Evolutionary conservation across 768 basidiomycete species (phyloP).

Genomic region (Leccinum uliginosum): DNA sequence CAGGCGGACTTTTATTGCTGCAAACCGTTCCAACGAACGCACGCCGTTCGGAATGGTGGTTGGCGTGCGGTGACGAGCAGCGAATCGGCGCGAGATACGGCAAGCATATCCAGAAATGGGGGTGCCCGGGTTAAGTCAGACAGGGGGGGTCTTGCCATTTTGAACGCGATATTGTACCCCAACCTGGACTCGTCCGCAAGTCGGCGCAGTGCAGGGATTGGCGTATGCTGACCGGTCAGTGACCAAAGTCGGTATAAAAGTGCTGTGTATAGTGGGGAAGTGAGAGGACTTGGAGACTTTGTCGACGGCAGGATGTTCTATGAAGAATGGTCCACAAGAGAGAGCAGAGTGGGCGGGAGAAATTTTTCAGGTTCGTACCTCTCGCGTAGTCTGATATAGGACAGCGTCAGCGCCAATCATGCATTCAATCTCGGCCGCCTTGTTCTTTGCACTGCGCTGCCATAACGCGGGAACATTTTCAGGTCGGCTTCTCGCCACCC

Average conservation of each 20-base stretch:
- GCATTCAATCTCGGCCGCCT: neutral
- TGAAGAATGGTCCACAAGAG: neutral
- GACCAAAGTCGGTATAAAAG: neutral
- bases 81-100: neutral
- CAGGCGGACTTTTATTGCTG: neutral
- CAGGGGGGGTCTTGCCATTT: neutral
- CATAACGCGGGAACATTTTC: neutral
- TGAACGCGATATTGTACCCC: neutral
- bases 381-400: neutral
- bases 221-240: neutral
- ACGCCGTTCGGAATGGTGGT: neutral
- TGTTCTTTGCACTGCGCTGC: neutral
- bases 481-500: neutral
- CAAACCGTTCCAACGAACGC: neutral
- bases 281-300: neutral
- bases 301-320: neutral
- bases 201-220: neutral
- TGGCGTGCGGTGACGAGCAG: neutral
- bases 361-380: neutral
- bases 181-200: neutral
- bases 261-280: neutral
- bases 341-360: neutral
- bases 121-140: neutral
- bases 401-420: neutral
- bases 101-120: neutral